phyloP scores from a whole-genome alignment of 371 early-diverging fungal genomes.

The Mortierella sp. region DNA sequence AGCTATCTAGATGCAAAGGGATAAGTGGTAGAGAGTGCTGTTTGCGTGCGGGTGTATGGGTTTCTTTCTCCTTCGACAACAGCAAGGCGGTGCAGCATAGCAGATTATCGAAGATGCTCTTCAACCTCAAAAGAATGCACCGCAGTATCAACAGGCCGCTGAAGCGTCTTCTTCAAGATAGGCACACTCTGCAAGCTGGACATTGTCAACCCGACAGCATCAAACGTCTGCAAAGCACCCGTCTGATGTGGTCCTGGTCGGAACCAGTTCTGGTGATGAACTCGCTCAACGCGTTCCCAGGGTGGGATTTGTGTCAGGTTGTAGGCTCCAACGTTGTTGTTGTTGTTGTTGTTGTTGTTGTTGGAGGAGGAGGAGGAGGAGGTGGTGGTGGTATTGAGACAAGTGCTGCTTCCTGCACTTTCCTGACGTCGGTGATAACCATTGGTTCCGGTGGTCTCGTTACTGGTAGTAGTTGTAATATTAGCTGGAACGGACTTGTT shows the following conservation, averaged over 20 bases:
- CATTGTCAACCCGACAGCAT: conserved; percentile 28
- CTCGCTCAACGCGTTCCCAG: conserved; percentile 38
- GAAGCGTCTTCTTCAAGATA: conserved; percentile 40
- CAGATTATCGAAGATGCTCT: conserved; percentile 27
- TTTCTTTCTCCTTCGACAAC: too few species aligned
- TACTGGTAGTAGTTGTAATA: neutral
- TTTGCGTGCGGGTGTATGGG: neutral
- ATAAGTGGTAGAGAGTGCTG: neutral
- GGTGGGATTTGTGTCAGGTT: conserved; percentile 33
- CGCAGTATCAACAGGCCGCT: conserved; percentile 22
- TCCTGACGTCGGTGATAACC: conserved; percentile 20
- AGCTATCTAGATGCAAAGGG: conserved; percentile 6
- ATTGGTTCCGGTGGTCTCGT: neutral
- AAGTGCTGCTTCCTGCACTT: conserved; percentile 27
- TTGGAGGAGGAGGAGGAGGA: too few species aligned
- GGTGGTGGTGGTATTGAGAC: conserved; percentile 13
- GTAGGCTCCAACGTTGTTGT: conserved; percentile 12
- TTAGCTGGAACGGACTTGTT: conserved; percentile 6
- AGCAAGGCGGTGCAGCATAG: too few species aligned
- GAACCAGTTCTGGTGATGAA: conserved; percentile 60
- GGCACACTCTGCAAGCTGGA: conserved; percentile 31
- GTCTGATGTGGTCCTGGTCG: conserved; percentile 50
- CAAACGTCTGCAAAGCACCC: conserved; percentile 46
- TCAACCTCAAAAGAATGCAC: conserved; percentile 36
- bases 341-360: conserved; percentile 14